Percentiles rank a stretch among this genome's conserved stretches.
Evolutionary conservation across 2,329 filamentous ascomycete species (phyloP).

Genomic region (Myriangium duriaei): DNA sequence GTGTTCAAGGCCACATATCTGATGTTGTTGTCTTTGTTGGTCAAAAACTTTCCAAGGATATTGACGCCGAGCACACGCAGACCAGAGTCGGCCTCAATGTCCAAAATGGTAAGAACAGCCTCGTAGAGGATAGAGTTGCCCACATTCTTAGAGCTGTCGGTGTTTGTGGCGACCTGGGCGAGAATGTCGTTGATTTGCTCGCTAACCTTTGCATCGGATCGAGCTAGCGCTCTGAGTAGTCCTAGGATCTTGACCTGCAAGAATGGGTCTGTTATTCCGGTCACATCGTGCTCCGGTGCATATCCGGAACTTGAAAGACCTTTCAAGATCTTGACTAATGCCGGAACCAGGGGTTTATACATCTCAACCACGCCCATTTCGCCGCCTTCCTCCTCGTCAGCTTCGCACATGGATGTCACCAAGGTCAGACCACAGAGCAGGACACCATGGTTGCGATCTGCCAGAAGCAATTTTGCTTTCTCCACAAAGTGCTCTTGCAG

Average conservation of each 20-base stretch:
- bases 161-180: conserved; percentile 86
- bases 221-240: conserved; percentile 70
- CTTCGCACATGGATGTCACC: conserved; percentile 84
- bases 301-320: conserved; percentile 89
- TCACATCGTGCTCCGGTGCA: conserved; percentile 94
- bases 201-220: conserved; percentile 75
- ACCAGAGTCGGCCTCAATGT: conserved; percentile 95
- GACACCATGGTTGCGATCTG: conserved; percentile 92
- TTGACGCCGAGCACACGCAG: conserved; percentile 91
- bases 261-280: conserved; percentile 95
- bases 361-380: conserved; percentile 82
- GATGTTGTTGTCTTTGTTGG: conserved; percentile 99
- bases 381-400: conserved; percentile 83
- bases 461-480: conserved; percentile 75
- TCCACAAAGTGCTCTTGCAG: conserved; percentile 94
- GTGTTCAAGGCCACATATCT: conserved; percentile 96
- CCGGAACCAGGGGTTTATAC: conserved; percentile 75
- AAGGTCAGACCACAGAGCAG: conserved; percentile 84
- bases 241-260: conserved; percentile 92
- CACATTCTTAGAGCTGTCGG: conserved; percentile 94
- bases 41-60: conserved; percentile 92
- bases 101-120: conserved; percentile 88
- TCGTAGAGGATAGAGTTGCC: conserved; percentile 98
- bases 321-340: conserved; percentile 82
- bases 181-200: conserved; percentile 98